Conservation (phyloP, 148 eudicot species). For the Persicaria tinctoria region DNA sequence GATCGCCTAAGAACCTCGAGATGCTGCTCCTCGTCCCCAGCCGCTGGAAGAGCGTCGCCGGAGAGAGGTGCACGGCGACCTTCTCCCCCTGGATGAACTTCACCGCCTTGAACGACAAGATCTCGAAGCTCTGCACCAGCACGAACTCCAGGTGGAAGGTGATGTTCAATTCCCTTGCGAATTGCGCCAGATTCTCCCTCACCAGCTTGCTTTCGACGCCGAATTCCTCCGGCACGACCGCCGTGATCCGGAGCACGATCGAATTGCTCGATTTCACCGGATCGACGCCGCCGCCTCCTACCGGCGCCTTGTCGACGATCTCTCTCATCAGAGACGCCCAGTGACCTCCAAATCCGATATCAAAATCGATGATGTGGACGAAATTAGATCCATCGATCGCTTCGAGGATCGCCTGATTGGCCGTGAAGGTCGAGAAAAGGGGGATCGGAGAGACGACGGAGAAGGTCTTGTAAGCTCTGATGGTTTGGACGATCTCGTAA, state of each 20-base stretch:
- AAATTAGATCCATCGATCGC: constrained; percentile 56
- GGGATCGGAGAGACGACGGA: constrained; percentile 72
- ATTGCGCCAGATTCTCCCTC: constrained; percentile 59
- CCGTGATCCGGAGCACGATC: constrained; percentile 57
- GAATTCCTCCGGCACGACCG: constrained; percentile 64
- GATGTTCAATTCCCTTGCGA: constrained; percentile 61
- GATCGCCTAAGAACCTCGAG: constrained; percentile 45
- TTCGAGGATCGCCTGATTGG: constrained; percentile 81
- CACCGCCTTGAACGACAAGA: constrained; percentile 51
- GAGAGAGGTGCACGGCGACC: constrained; percentile 48
- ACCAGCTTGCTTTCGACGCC: constrained; percentile 55
- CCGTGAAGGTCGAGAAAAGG: constrained; percentile 79
- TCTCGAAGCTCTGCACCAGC: constrained; percentile 44
- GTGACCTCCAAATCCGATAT: constrained; percentile 81
- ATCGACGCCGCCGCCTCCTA: constrained; percentile 6
- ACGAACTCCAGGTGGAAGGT: constrained; percentile 64
- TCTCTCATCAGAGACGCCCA: constrained; percentile 93
- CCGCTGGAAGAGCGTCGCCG: constrained; percentile 44
- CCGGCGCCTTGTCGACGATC: constrained; percentile 39
- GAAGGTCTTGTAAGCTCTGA: constrained; percentile 59
- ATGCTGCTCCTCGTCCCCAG: constrained; percentile 33
- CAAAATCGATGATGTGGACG: constrained; percentile 79
- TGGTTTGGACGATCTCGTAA: constrained; percentile 59
- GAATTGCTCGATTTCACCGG: constrained; percentile 24
- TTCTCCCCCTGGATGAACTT: constrained; percentile 64